Conservation (phyloP, 2,329 filamentous ascomycete genomes). For the Trichoderma endophyticum region DNA sequence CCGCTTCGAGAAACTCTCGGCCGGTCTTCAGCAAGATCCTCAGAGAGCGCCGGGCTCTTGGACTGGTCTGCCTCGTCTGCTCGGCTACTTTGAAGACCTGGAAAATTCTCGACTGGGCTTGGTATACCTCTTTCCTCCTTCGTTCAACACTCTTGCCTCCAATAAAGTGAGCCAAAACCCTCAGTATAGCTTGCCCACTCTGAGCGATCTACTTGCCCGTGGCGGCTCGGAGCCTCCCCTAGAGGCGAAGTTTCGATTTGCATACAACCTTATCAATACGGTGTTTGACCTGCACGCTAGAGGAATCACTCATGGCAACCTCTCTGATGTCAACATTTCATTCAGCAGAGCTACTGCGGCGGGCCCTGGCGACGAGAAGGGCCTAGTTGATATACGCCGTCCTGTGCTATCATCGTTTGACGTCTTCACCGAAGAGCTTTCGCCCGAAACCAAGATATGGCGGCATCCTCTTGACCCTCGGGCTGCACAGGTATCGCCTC, state of each 20-base stretch:
- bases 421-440: slow-evolving; percentile 50
- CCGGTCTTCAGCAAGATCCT: slow-evolving; percentile 54
- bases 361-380: slow-evolving; percentile 40
- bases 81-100: slow-evolving; percentile 74
- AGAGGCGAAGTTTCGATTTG: slow-evolving; percentile 73
- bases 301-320: slow-evolving; percentile 67
- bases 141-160: slow-evolving; percentile 58
- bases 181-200: slow-evolving; percentile 50
- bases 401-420: slow-evolving; percentile 74
- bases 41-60: slow-evolving; percentile 53
- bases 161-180: slow-evolving; percentile 50
- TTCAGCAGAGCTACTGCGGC: slow-evolving; percentile 53
- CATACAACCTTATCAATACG: slow-evolving; percentile 68
- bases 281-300: slow-evolving; percentile 70
- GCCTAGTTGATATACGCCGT: slow-evolving; percentile 60
- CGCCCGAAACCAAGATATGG: slow-evolving; percentile 30
- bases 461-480: slow-evolving; percentile 65
- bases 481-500: slow-evolving; percentile 46
- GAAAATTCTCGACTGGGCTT: slow-evolving; percentile 67
- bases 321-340: slow-evolving; percentile 64
- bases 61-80: slow-evolving; percentile 58
- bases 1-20: slow-evolving; percentile 61
- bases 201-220: slow-evolving; percentile 51
- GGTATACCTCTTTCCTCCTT: slow-evolving; percentile 68
- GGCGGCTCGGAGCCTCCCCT: slow-evolving; percentile 61